Evolutionary conservation across 768 basidiomycete genomes (phyloP).

Genomic region (Lactarius sanguifluus): DNA sequence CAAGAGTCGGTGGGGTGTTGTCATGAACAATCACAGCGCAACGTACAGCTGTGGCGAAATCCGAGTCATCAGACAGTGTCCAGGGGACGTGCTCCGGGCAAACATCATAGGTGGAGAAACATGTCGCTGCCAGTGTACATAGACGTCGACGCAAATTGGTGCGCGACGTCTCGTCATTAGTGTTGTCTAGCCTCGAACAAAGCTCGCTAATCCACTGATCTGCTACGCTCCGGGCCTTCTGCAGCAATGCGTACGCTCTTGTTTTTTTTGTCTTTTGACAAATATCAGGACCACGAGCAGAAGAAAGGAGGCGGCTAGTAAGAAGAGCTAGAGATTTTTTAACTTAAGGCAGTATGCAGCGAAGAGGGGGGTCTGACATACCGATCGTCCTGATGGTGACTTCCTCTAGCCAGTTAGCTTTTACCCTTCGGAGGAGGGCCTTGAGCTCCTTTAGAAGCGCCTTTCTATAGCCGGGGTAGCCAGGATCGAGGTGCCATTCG

Average conservation of each 20-base stretch:
- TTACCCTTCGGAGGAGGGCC: too few relatives aligned
- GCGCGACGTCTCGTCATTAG: neutral
- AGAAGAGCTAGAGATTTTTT: too few relatives aligned
- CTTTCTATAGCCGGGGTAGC: too few relatives aligned
- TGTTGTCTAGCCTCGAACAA: neutral
- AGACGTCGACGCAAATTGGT: neutral
- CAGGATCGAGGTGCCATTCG: too few relatives aligned
- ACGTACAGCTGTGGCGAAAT: conserved; percentile 10
- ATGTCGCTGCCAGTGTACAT: conserved; percentile 13
- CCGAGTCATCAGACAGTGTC: neutral
- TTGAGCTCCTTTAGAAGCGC: too few relatives aligned
- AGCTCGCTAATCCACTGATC: conserved; percentile 11
- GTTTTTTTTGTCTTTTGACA: neutral
- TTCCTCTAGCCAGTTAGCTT: too few relatives aligned
- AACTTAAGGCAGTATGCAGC: too few relatives aligned
- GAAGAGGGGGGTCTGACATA: too few relatives aligned
- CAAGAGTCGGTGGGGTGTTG: neutral
- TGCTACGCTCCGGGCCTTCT: neutral
- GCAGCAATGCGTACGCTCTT: conserved; percentile 1
- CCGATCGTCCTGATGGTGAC: too few relatives aligned
- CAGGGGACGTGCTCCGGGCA: neutral
- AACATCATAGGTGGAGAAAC: conserved; percentile 13
- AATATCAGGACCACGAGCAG: too few relatives aligned
- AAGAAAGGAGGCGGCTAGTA: too few relatives aligned
- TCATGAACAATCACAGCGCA: conserved; percentile 19